Conservation (phyloP, 148 eudicot genomes). For the Amaranthus palmeri region DNA sequence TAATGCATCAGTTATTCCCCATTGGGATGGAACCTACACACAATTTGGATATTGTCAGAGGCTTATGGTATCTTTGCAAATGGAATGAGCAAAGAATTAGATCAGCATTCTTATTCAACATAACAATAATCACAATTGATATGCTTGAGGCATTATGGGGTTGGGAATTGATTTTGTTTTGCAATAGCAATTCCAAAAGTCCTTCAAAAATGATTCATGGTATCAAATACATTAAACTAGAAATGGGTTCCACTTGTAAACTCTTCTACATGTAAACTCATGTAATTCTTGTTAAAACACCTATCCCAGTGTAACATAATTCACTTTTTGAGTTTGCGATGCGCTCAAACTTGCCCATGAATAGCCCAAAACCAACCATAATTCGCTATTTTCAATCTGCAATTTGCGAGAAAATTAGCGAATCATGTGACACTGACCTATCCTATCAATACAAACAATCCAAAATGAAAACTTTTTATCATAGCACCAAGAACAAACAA, state of each 20-base stretch:
- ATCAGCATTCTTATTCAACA: background rate
- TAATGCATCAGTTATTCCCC: slow-evolving; percentile 40
- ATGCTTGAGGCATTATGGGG: background rate
- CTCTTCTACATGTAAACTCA: background rate
- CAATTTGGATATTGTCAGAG: background rate
- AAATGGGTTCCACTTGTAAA: background rate
- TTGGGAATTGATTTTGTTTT: background rate
- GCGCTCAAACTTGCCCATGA: no score
- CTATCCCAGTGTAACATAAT: no score
- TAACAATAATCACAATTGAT: background rate
- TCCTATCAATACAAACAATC: background rate
- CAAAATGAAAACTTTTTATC: background rate
- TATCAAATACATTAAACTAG: background rate
- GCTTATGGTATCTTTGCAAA: background rate
- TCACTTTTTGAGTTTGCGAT: no score
- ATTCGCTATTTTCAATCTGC: no score
- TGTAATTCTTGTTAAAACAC: background rate
- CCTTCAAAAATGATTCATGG: no score
- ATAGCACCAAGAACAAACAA: background rate
- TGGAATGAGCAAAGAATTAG: no score
- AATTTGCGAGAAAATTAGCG: no score
- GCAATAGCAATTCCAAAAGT: background rate
- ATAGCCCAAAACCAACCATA: no score
- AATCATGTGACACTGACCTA: no score
- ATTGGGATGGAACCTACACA: slow-evolving; percentile 38